These are phyloP conservation scores for Aspergillus ibericus DNA, from an alignment of 2,329 filamentous ascomycete species.

Conservation along the genomic window DNA sequence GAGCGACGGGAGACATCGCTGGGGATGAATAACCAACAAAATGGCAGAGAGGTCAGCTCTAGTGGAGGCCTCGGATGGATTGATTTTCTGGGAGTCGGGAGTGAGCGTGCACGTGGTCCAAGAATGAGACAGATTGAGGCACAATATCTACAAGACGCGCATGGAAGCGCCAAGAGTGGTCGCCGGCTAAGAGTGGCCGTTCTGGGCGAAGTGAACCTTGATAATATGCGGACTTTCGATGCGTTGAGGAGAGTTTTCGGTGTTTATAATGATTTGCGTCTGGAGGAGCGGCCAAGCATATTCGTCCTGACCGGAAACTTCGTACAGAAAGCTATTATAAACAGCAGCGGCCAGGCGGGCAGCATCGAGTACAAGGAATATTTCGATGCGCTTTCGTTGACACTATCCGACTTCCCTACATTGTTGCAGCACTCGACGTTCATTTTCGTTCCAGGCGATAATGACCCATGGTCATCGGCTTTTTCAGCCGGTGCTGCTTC, in stretches of 20 bases:
- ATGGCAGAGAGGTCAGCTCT: conserved; percentile 44
- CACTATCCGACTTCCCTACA: conserved; percentile 78
- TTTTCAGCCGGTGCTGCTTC: conserved; percentile 58
- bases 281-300: conserved; percentile 67
- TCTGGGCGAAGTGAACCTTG: conserved; percentile 81
- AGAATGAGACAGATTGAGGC: conserved; percentile 81
- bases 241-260: conserved; percentile 78
- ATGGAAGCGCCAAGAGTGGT: conserved; percentile 27
- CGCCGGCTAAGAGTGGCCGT: conserved; percentile 63
- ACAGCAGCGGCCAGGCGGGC: conserved; percentile 69
- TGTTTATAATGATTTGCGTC: conserved; percentile 66
- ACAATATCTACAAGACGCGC: conserved; percentile 56
- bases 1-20: conserved; percentile 79
- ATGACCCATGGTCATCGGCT: conserved; percentile 92
- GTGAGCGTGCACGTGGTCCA: conserved; percentile 76
- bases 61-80: conserved; percentile 94
- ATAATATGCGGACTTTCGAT: conserved; percentile 76
- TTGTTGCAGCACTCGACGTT: conserved; percentile 80
- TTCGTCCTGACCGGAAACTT: conserved; percentile 90
- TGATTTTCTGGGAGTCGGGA: conserved; percentile 89
- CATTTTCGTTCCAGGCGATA: conserved; percentile 91
- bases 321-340: conserved; percentile 57
- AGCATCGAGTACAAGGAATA: conserved; percentile 97
- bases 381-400: conserved; percentile 82
- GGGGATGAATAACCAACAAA: conserved; percentile 60